phyloP scores from a whole-genome alignment of 257 asterid species.

The Gentiana macrophylla region DNA sequence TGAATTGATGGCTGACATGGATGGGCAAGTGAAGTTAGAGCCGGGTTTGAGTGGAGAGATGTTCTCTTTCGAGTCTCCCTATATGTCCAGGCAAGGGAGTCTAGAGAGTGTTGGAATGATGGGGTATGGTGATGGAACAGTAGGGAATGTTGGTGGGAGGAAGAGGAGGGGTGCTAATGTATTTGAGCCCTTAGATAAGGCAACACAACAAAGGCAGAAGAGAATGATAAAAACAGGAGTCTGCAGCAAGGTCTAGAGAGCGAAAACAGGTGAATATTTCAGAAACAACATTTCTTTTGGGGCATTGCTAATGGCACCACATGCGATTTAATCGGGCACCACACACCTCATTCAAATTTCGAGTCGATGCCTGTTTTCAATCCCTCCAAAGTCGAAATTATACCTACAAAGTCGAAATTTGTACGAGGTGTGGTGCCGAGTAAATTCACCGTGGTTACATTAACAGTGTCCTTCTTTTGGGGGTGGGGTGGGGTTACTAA shows the following conservation, averaged over 20 bases:
- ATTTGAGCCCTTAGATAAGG: conserved; percentile 82
- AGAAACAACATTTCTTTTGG: background rate
- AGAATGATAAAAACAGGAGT: conserved; percentile 98
- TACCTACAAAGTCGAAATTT: too few relatives aligned
- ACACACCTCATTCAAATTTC: too few relatives aligned
- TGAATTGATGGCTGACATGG: conserved; percentile 5
- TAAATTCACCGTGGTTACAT: too few relatives aligned
- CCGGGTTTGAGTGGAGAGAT: conserved; percentile 25
- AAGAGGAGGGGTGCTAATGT: conserved; percentile 40
- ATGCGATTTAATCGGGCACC: too few relatives aligned
- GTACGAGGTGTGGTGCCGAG: too few relatives aligned
- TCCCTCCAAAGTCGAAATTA: too few relatives aligned
- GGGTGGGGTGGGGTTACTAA: too few relatives aligned
- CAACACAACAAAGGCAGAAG: conserved; percentile 39
- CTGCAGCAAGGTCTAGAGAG: conserved; percentile 97
- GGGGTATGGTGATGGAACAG: conserved; percentile 19
- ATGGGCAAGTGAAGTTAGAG: conserved; percentile 25
- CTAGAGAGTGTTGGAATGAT: conserved; percentile 11
- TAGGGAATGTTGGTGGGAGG: conserved; percentile 24
- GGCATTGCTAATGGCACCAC: too few relatives aligned
- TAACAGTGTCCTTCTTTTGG: too few relatives aligned
- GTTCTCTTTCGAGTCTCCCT: conserved; percentile 19
- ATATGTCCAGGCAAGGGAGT: conserved; percentile 20
- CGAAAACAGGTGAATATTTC: conserved; percentile 69
- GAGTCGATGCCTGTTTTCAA: too few relatives aligned